Conservation (phyloP, 2,329 filamentous ascomycete genomes). For the Xylaria sp. region DNA sequence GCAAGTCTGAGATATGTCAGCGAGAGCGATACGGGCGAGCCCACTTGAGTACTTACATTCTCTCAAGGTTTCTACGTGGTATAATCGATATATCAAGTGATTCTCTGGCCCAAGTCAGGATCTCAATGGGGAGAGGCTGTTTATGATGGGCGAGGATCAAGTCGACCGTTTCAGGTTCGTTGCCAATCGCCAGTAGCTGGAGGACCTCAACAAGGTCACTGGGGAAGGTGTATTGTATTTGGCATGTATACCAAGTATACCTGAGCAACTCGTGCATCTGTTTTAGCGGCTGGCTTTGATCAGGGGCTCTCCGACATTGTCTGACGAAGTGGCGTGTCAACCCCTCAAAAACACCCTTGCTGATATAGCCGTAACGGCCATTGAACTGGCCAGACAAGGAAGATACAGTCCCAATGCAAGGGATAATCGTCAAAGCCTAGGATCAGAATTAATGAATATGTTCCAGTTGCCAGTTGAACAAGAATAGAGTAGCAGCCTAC, state of each 20-base stretch:
- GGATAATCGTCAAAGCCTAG: slow-evolving; percentile 22
- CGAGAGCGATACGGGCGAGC: neutral
- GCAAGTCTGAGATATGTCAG: slow-evolving; percentile 13
- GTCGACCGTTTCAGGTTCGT: slow-evolving; percentile 1
- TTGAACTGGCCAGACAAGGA: neutral
- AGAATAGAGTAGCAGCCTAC: slow-evolving; percentile 8
- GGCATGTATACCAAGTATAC: neutral
- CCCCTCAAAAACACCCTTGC: neutral
- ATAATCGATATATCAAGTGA: slow-evolving; percentile 7
- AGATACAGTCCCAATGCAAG: slow-evolving; percentile 7
- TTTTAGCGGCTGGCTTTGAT: neutral
- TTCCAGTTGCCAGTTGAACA: neutral
- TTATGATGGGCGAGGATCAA: slow-evolving; percentile 1
- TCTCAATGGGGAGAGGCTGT: neutral
- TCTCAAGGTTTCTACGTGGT: slow-evolving; percentile 1
- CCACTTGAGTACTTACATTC: slow-evolving; percentile 4
- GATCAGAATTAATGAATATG: neutral
- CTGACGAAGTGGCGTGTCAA: slow-evolving; percentile 7
- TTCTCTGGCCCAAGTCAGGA: slow-evolving; percentile 12
- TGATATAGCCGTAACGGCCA: neutral
- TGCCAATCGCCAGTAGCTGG: neutral
- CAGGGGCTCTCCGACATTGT: neutral
- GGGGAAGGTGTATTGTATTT: neutral
- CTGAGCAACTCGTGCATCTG: slow-evolving; percentile 6
- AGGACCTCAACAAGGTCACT: slow-evolving; percentile 3